A percentile compares a stretch with the other conserved stretches of the same genome.
Conservation (phyloP, 2,329 filamentous ascomycete species). For the Ascochyta clinopodiicola region DNA sequence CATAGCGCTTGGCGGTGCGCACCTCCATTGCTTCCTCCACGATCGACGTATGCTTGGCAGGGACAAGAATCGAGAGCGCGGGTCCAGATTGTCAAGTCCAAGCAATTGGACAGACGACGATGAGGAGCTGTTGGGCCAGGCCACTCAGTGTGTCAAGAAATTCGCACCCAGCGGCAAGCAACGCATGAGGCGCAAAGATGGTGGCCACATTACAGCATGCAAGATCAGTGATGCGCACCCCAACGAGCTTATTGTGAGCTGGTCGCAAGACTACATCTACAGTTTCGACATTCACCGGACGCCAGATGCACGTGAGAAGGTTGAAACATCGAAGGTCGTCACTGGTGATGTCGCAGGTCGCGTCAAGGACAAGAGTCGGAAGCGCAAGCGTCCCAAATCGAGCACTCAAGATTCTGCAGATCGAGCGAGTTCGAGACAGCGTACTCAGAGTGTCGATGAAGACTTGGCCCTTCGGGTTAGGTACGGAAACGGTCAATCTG, state of each 20-base stretch:
- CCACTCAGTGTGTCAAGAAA: slow-evolving; percentile 69
- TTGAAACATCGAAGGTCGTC: slow-evolving; percentile 25
- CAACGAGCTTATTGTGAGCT: slow-evolving; percentile 71
- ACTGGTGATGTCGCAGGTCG: slow-evolving; percentile 24
- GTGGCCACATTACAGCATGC: slow-evolving; percentile 72
- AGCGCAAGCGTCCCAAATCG: slow-evolving; percentile 64
- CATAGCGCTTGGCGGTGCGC: slow-evolving; percentile 72
- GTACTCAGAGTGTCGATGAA: slow-evolving; percentile 53
- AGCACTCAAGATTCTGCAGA: slow-evolving; percentile 49
- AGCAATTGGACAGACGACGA: slow-evolving; percentile 53
- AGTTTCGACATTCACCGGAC: slow-evolving; percentile 69
- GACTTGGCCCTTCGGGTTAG: slow-evolving; percentile 62
- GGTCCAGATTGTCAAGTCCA: slow-evolving; percentile 53
- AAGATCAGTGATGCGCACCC: slow-evolving; percentile 74
- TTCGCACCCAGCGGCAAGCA: slow-evolving; percentile 69
- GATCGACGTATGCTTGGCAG: slow-evolving; percentile 72
- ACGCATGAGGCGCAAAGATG: slow-evolving; percentile 60
- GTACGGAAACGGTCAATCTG: slow-evolving; percentile 66
- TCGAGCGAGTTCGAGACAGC: slow-evolving; percentile 55
- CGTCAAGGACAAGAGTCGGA: slow-evolving; percentile 50
- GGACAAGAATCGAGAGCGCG: slow-evolving; percentile 62
- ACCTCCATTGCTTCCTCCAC: slow-evolving; percentile 72
- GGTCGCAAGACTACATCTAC: slow-evolving; percentile 72
- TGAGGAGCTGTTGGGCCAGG: slow-evolving; percentile 63
- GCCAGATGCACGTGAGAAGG: slow-evolving; percentile 60